Base-by-base conservation (phyloP, 139 green algal species). In the Mychonastes homosphaera region DNA sequence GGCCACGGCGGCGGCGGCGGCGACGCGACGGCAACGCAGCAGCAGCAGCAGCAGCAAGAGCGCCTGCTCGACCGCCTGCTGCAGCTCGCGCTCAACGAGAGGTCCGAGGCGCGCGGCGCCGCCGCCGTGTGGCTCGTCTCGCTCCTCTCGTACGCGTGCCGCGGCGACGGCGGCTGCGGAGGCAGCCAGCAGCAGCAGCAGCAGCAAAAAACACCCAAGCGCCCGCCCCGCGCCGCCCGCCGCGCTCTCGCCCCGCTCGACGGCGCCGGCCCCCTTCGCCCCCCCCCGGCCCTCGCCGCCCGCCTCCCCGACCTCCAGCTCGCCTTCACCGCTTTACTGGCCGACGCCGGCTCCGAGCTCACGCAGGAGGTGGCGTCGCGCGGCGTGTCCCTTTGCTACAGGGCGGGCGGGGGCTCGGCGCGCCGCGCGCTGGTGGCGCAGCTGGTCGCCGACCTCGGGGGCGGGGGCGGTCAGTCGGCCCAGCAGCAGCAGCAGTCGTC, bases 371-470 rank as follows among this genome's bases (percentile, higher is more conserved):
- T 90, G 73, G 81, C 83, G 1, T 80, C 69, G 1, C 75, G 77
- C 1, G 90, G 85, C 6, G 74, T 97, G 53, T 79, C 67, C 2
- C 64, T 86, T 41, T 76, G 89, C 18, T 95, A 96, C 70, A 57
- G 63, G 18, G 58, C 84, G 30, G 87, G 83, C 1, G 77, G 87
- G 27, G 76, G 63, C 7, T 39, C 38, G 3, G 62, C 64, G 15
- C 66, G 59, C 35, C 58, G 82, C 58, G 33, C 72, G 68, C 73
- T 97, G 49, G 73, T 97, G 21, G 64, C 63, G 9, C 59, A 57
- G 13, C 65, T 85, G 51, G 70, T 81, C 33, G 64, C 56, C 4
- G 63, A 76, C 38, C 66, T 84, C 39, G 62, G 74, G 54, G 71
- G 71, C 38, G 30, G 32, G 3, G 60, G 32, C n/a, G 48, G 23